A percentile compares a stretch with the other conserved stretches of the same genome.
These are phyloP conservation scores for Sugiyamaella novakii DNA, from an alignment of 1,139 yeast species.

Conservation along the genomic window DNA sequence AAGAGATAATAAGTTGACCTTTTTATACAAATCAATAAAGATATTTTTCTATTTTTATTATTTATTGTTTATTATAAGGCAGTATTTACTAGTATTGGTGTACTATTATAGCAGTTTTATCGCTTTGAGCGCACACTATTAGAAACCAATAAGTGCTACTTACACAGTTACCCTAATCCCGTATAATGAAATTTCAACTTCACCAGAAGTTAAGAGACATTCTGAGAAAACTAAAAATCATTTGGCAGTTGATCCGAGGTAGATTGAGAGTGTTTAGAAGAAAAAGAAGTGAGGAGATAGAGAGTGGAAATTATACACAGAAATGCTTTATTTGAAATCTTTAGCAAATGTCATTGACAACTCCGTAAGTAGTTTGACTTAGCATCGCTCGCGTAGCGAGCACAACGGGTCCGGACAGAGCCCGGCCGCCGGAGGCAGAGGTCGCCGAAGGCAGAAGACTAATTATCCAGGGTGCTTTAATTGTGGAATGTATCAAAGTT, in stretches of 20 bases:
- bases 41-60: neutral
- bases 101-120: neutral
- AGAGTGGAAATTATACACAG: too few relatives aligned
- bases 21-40: too few relatives aligned
- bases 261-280: neutral
- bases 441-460: constrained; percentile 11
- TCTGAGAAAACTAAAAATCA: too few relatives aligned
- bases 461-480: constrained; percentile 66
- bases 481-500: constrained; percentile 95
- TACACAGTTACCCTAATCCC: constrained; percentile 6
- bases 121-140: neutral
- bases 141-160: neutral
- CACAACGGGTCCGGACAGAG: too few relatives aligned
- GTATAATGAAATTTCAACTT: constrained; percentile 1
- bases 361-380: constrained; percentile 47
- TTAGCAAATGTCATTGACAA: constrained; percentile 88
- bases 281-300: too few relatives aligned
- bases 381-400: too few relatives aligned
- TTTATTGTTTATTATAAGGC: too few relatives aligned
- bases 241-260: too few relatives aligned
- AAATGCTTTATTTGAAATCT: constrained; percentile 86
- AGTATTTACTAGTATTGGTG: neutral
- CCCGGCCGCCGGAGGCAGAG: too few relatives aligned
- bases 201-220: neutral
- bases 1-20: too few relatives aligned